Conservation (phyloP, 371 early-diverging fungal species). For the Mucor circinelloides region DNA sequence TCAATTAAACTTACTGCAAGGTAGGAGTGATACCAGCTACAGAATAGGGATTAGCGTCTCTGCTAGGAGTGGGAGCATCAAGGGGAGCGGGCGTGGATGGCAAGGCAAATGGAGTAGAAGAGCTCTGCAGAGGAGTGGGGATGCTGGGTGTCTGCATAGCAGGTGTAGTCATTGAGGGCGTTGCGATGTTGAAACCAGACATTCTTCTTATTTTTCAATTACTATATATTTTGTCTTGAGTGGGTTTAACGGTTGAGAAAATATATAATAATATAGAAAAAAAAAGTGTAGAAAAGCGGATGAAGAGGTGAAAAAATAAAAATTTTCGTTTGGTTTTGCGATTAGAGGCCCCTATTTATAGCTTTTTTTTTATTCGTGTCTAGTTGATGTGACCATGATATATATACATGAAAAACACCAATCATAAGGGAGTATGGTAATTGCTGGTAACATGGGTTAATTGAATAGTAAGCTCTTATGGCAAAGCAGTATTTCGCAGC, state of each 20-base stretch:
- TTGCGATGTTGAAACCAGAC: conserved; percentile 56
- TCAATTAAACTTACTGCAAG: conserved; percentile 71
- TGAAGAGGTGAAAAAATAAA: conserved; percentile 18
- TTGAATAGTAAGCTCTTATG: too few relatives aligned
- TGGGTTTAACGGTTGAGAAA: not conserved
- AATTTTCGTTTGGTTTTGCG: conserved; percentile 15
- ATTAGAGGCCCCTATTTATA: conserved; percentile 14
- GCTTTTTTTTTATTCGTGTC: conserved; percentile 5
- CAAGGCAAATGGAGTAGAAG: conserved; percentile 44
- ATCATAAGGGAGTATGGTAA: not conserved
- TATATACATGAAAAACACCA: not conserved
- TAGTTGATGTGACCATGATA: not conserved
- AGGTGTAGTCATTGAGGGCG: conserved; percentile 47
- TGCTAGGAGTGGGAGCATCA: conserved; percentile 53
- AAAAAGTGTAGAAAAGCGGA: conserved; percentile 23
- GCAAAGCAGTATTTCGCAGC: too few relatives aligned
- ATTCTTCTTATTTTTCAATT: conserved; percentile 16
- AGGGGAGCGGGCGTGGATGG: conserved; percentile 53
- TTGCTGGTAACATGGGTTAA: not conserved
- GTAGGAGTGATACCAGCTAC: conserved; percentile 81
- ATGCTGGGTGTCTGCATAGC: conserved; percentile 55
- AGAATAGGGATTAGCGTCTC: conserved; percentile 55
- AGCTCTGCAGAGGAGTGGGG: conserved; percentile 45
- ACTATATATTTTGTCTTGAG: not conserved
- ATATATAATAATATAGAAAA: conserved; percentile 6